Evolutionary conservation across 2,329 filamentous ascomycete genomes (phyloP), one percentile per base, ranked within the genome.

Genomic region (Chaetomiaceae sp.): DNA sequence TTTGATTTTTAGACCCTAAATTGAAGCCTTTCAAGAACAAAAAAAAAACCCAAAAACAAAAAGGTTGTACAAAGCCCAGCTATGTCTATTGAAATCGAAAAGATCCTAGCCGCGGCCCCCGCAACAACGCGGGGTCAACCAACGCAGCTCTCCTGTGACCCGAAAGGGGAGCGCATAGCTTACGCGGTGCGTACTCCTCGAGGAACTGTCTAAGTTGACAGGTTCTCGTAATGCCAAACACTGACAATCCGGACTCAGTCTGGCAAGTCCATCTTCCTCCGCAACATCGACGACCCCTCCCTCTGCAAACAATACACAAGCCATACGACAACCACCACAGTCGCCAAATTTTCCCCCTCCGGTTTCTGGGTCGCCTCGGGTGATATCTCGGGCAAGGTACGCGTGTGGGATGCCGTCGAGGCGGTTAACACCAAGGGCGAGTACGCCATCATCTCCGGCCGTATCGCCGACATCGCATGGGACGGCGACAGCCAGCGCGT

Each of bases 391-490:
- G 94, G 94, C 46, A 79, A 82, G 40, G 90, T 99, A 37, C 84
- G 89, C 59, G 88, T 99, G 4, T 99, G 94, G 94, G 92, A 97
- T 69, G 84, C 88, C 11, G 86, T 92, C 51, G 89, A 90, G 62
- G 90, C 90, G 41, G 77, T 79, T 50, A 89, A 86, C 65, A 96
- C 90, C 41, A 95, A 95, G 71, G 89, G 91, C 61, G 92, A 97
- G 71, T 97, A 96, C 72, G 81, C 84, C 66, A 96, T 97, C 71
- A 91, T 97, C 65, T 90, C 89, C 30, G 94, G 94, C 11, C 86
- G 89, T 49, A 92, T 99, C 73, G 95, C 96, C 68, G 94, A 99
- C 69, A 83, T 99, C 60, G 92, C 90, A 1, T 99, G 94, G 91
- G 94, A 97, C 65, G 92, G 91, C 53, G 94, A 99, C 71, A 95